phyloP scores from a whole-genome alignment of 1,284 basidiomycete genomes.

The Megacollybia platyphylla region DNA sequence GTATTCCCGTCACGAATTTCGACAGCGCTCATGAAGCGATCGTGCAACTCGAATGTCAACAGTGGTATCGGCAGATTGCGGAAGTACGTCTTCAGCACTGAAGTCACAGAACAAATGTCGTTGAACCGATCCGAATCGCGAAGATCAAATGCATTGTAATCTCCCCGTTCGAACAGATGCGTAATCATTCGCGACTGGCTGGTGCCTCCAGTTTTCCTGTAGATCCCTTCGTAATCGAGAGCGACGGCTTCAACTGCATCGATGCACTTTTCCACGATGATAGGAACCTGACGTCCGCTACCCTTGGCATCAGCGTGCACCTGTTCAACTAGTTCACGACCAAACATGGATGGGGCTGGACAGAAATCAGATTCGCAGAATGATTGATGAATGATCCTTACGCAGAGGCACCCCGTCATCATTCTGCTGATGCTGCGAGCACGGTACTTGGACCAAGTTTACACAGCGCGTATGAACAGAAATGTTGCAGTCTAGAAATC shows the following conservation, averaged over 20 bases:
- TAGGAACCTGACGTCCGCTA: slow-evolving; percentile 57
- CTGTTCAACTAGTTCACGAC: slow-evolving; percentile 78
- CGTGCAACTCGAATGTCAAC: slow-evolving; percentile 84
- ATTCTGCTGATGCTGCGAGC: slow-evolving; percentile 32
- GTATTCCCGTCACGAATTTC: slow-evolving; percentile 51
- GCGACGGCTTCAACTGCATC: slow-evolving; percentile 79
- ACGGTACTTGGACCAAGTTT: slow-evolving; percentile 42
- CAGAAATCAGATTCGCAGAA: slow-evolving; percentile 7
- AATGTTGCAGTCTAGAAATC: slow-evolving; percentile 44
- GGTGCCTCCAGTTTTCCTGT: slow-evolving; percentile 93
- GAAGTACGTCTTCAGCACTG: slow-evolving; percentile 96
- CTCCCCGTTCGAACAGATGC: slow-evolving; percentile 88
- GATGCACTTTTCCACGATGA: slow-evolving; percentile 93
- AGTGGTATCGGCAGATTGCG: slow-evolving; percentile 83
- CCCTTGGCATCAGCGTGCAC: slow-evolving; percentile 60
- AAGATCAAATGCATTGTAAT: slow-evolving; percentile 82
- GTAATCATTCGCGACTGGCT: slow-evolving; percentile 90
- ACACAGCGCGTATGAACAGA: slow-evolving; percentile 69
- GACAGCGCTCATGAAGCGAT: slow-evolving; percentile 75
- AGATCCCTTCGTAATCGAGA: slow-evolving; percentile 92
- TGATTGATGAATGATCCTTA: slow-evolving; percentile 21
- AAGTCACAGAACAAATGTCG: slow-evolving; percentile 94
- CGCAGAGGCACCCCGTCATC: slow-evolving; percentile 31
- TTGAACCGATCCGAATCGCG: slow-evolving; percentile 85
- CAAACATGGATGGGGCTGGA: slow-evolving; percentile 81